Evolutionary conservation across 805 yeast genomes (phyloP).

Genomic region (Nakazawaea wyomingensis): DNA sequence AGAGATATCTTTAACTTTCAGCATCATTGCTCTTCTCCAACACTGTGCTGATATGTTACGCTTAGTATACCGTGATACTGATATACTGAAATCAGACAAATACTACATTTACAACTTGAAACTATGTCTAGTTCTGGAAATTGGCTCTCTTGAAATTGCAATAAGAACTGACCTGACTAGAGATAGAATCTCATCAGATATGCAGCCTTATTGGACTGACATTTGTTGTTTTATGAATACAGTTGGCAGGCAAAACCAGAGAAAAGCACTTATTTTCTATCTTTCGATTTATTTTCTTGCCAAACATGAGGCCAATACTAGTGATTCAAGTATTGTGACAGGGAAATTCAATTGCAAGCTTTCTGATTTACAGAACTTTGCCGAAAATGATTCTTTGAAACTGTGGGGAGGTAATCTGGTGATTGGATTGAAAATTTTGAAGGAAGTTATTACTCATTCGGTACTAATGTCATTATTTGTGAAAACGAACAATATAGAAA

Average conservation of each 20-base stretch:
- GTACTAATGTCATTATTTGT: background rate
- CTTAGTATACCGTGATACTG: background rate
- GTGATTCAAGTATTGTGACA: too few relatives aligned
- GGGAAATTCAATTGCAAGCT: background rate
- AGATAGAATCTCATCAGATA: background rate
- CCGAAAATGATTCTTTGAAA: background rate
- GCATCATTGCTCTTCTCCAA: background rate
- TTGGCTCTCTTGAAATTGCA: background rate
- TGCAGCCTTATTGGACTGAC: background rate
- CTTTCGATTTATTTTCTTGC: background rate
- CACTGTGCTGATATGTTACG: background rate
- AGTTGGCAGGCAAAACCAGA: background rate
- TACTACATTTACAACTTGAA: background rate
- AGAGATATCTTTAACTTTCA: background rate
- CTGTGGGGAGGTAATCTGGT: background rate
- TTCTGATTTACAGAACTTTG: conserved; percentile 2
- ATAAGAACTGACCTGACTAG: background rate
- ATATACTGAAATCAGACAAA: background rate
- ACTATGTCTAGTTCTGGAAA: background rate
- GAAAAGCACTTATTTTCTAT: background rate
- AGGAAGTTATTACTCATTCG: background rate
- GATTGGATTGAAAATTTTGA: background rate
- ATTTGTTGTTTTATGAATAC: background rate
- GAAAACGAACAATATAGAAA: background rate
- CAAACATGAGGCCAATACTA: background rate